Evolutionary conservation across 2,329 filamentous ascomycete species (phyloP), one percentile per base, ranked within the genome.

Genomic region (Xylariomycetidae sp.): DNA sequence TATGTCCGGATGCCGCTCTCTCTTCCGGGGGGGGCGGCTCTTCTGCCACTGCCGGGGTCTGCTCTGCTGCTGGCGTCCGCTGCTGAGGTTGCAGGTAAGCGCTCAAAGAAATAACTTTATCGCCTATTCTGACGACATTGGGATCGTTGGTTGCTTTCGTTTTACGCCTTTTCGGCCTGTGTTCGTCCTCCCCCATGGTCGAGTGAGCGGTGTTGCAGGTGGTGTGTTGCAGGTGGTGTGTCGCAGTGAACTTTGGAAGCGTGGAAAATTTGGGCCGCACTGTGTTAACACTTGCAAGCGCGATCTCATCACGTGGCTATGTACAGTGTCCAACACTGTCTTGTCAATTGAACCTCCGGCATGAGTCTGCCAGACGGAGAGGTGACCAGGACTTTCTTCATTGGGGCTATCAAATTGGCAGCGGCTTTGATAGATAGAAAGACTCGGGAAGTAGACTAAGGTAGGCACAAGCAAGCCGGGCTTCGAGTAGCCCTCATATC

Each of bases 41-140:
- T 36, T 52, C 53, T 25, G 46, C 32, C 17, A 53, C 56, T 44
- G 47, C 35, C 10, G 43, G 37, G 7, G 37, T 25, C 6, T 35
- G 38, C 23, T 23, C 9, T 10, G 38, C 40, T 18, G n/a, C 15
- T 13, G 24, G 24, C 6, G 24, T 7, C n/a, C 7, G 6, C 7
- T 25, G 38, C 10, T 59, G 60, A 29, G 57, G 59, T 29, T 49
- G 56, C 18, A 75, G 55, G 39, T 73, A 75, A 6, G 66, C 69
- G 16, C 66, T 63, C 1, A 75, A 46, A 0, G 66, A 70, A 16
- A 75, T 67, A 10, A 55, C 49, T 35, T 68, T 74, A 18, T 64
- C 58, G 10, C 68, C 68, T 20, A 74, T 60, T 16, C 55, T 67
- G 35, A 74, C 43, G 5, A 64, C 50, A 30, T 65, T 33, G 42